Conservation (phyloP, 768 basidiomycete species). For the Trametes maxima region DNA sequence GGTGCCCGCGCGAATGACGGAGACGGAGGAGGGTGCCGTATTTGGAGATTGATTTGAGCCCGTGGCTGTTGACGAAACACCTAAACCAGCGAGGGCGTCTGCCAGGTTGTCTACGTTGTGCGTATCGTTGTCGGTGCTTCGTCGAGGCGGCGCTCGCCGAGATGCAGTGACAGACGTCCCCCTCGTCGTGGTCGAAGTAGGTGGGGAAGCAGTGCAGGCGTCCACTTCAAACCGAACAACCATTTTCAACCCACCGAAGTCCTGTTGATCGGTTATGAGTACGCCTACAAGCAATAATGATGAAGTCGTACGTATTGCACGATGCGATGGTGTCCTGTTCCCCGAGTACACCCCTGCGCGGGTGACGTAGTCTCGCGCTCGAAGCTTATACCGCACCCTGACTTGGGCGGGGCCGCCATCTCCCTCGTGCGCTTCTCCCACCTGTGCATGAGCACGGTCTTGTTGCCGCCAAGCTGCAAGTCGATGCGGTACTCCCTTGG, state of each 20-base stretch:
- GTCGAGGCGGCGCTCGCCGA: not conserved
- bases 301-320: slow-evolving; percentile 28
- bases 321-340: slow-evolving; percentile 28
- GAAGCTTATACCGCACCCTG: slow-evolving; percentile 62
- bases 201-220: slow-evolving; percentile 23
- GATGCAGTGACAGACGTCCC: not conserved
- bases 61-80: slow-evolving; percentile 9
- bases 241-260: slow-evolving; percentile 27
- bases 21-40: slow-evolving; percentile 15
- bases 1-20: slow-evolving; percentile 29
- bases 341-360: slow-evolving; percentile 21
- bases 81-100: slow-evolving; percentile 22
- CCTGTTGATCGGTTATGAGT: slow-evolving; percentile 9
- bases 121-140: not conserved
- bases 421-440: slow-evolving; percentile 48
- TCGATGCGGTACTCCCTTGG: slow-evolving; percentile 67
- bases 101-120: slow-evolving; percentile 27
- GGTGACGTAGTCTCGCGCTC: slow-evolving; percentile 36
- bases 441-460: slow-evolving; percentile 63
- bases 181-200: not conserved
- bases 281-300: not conserved
- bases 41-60: not conserved
- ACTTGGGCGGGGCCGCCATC: slow-evolving; percentile 27
- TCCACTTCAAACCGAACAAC: slow-evolving; percentile 34
- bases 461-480: slow-evolving; percentile 56